A percentile compares a stretch with the other conserved stretches of the same genome.
These are phyloP conservation scores for Candida wancherniae DNA, from an alignment of 805 yeast species.

Conservation along the genomic window DNA sequence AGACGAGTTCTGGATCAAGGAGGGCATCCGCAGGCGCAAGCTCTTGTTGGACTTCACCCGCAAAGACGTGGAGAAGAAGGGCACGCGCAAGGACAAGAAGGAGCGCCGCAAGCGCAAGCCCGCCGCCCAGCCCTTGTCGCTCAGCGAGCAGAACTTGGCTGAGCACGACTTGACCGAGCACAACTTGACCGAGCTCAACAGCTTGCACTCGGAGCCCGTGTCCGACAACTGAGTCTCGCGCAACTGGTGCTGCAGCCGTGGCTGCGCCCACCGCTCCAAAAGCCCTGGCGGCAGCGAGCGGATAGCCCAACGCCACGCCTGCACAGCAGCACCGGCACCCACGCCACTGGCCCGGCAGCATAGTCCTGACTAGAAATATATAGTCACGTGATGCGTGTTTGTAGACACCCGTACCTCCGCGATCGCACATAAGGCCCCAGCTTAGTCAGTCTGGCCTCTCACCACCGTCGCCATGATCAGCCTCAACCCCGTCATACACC, in stretches of 20 bases:
- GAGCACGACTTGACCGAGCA: not conserved
- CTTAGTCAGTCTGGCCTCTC: no score
- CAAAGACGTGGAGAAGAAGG: constrained; percentile 9
- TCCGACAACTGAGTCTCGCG: no score
- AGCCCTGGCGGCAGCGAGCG: no score
- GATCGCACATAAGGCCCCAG: no score
- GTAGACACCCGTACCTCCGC: not conserved
- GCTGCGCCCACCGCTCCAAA: no score
- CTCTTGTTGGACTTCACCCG: constrained; percentile 28
- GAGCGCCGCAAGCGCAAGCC: constrained; percentile 27
- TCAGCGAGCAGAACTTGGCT: constrained; percentile 10
- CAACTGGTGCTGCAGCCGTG: no score
- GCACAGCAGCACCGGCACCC: no score
- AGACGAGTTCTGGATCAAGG: constrained; percentile 89
- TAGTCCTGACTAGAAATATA: no score
- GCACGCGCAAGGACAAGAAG: constrained; percentile 31
- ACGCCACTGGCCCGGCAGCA: no score
- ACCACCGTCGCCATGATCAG: constrained; percentile 38
- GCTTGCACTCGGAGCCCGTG: no score
- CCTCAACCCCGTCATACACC: constrained; percentile 37
- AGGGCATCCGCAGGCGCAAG: constrained; percentile 58
- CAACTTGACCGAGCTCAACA: no score
- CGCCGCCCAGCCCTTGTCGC: constrained; percentile 8
- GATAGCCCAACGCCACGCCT: no score
- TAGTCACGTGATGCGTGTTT: not conserved